These are phyloP conservation scores for Volvariella volvacea DNA, from an alignment of 1,284 basidiomycete species.

Conservation along the genomic window DNA sequence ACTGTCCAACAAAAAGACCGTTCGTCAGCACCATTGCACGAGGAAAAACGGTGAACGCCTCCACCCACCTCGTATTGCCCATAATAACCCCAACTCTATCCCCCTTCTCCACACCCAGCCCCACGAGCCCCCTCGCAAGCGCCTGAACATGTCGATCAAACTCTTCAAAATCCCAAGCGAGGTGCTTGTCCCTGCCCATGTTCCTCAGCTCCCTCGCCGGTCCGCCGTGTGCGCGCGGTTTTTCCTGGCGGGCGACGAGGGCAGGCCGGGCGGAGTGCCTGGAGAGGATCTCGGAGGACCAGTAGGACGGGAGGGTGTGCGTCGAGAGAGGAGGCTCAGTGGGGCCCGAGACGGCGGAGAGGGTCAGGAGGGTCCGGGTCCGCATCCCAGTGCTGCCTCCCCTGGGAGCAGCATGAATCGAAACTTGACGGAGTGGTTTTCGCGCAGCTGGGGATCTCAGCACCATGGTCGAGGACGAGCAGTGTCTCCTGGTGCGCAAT, in stretches of 20 bases:
- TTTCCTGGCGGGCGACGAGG: constrained; percentile 60
- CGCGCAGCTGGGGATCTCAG: no score
- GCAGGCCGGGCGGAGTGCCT: constrained; percentile 51
- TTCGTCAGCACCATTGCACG: background rate
- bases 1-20: constrained; percentile 27
- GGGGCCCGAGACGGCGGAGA: constrained; percentile 55
- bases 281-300: constrained; percentile 46
- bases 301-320: constrained; percentile 62
- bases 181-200: constrained; percentile 37
- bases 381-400: no score
- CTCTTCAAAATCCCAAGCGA: constrained; percentile 73
- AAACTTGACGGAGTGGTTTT: no score
- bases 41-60: constrained; percentile 1
- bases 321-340: constrained; percentile 51
- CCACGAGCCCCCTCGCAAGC: constrained; percentile 64
- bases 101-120: constrained; percentile 67
- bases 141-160: constrained; percentile 63
- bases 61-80: constrained; percentile 69
- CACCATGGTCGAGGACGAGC: no score
- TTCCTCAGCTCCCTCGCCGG: constrained; percentile 38
- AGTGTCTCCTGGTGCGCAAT: no score
- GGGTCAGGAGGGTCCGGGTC: constrained; percentile 20
- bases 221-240: constrained; percentile 51
- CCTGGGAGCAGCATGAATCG: no score
- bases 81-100: constrained; percentile 79